phyloP scores from a whole-genome alignment of 2,329 filamentous ascomycete species.

The Aspergillus neoniger region DNA sequence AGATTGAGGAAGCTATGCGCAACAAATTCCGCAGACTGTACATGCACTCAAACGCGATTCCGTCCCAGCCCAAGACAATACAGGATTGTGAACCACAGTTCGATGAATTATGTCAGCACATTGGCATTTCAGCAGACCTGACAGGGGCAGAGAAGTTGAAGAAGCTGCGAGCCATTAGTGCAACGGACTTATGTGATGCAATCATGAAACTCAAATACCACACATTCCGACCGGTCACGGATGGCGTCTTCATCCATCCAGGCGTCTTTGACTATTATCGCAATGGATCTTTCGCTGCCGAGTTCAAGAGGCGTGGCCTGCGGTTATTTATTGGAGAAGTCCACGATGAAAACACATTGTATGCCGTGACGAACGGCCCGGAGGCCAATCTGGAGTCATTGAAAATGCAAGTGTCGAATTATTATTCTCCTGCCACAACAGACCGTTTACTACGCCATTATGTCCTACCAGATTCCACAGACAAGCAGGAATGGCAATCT shows the following conservation, averaged over 20 bases:
- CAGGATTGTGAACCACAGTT: constrained; percentile 45
- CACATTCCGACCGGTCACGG: constrained; percentile 51
- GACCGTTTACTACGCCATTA: constrained; percentile 42
- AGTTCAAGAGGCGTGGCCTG: constrained; percentile 39
- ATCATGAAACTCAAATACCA: constrained; percentile 47
- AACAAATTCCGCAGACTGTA: constrained; percentile 41
- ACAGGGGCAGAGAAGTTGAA: constrained; percentile 35
- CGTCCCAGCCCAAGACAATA: constrained; percentile 46
- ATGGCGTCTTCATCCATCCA: constrained; percentile 43
- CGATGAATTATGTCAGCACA: constrained; percentile 44
- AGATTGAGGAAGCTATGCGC: constrained; percentile 27
- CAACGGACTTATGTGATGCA: constrained; percentile 35
- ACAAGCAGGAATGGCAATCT: constrained; percentile 40
- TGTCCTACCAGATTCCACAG: constrained; percentile 31
- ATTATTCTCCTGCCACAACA: constrained; percentile 46
- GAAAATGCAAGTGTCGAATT: constrained; percentile 44
- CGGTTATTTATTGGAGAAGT: constrained; percentile 49
- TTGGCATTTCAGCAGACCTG: constrained; percentile 28
- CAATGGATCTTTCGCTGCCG: constrained; percentile 39
- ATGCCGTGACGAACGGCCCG: constrained; percentile 45
- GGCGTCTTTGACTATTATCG: constrained; percentile 44
- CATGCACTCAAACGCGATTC: constrained; percentile 52
- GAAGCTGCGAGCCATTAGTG: constrained; percentile 34
- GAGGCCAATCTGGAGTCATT: constrained; percentile 37
- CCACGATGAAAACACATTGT: constrained; percentile 48